Base-by-base conservation (phyloP, 805 yeast genomes). In the Candida silvicultrix region DNA sequence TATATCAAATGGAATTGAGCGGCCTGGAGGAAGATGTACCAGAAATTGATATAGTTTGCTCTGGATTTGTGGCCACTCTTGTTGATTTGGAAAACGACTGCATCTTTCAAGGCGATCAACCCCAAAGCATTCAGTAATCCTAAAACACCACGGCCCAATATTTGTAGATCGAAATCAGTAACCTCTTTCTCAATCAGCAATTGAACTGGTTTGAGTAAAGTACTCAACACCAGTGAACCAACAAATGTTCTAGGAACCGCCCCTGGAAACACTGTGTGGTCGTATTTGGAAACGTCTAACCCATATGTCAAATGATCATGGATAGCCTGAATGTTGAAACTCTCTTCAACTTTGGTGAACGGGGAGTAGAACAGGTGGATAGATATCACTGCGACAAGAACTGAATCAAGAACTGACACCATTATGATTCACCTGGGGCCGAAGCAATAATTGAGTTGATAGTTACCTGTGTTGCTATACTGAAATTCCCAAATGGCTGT, bases 281-380 rank as follows among this genome's bases (percentile, higher is more conserved):
- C 97, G 59, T 75, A 92, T 42, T 67, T 50, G 1, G 65, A 49
- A 1, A 74, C 15, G 49, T 65, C 65, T 3, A 60, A 31, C 7
- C 96, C 97, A 59, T 79, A 73, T 51, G 75, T 74, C 42, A 87
- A 51, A 38, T 89, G 70, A 57, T 92, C 97, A 59, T 90, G 89
- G 38, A 88, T 71, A 0, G 97, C 97, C 57, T 92, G 97, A 40
- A 87, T 69, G 55, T 83, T 87, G 71, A 92, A 92, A 25, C 96
- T 87, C 62, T 92, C 98, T 62, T 92, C 97, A 0, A 92, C 97
- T 65, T 92, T 92, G 2, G 97, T 84, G 64, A 69, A 88, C 0
- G 97, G 97, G 0, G 96, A 74, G 2, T 77, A 55, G 11, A 69
- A 51, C 49, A 85, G 54, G 59, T 83, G 81, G 41, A 65, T 64